These are phyloP conservation scores for Marchantia polymorpha DNA, from an alignment of 225 moss, liverwort and hornwort genomes.

Conservation along the genomic window DNA sequence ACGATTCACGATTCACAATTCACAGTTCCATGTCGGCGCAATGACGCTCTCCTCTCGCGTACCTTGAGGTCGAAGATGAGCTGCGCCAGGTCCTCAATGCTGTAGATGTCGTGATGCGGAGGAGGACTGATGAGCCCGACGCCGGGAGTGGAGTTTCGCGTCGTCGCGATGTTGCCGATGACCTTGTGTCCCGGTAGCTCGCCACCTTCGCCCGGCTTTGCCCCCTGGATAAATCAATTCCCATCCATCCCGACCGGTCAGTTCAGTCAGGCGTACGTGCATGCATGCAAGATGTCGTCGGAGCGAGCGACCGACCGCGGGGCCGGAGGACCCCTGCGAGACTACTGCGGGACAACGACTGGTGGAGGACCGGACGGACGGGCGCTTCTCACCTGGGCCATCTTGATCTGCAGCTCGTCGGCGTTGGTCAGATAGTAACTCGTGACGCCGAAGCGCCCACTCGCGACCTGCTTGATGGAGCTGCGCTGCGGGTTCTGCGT, in stretches of 20 bases:
- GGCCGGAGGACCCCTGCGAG: no score
- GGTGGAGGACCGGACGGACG: no score
- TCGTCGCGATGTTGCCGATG: constrained; percentile 64
- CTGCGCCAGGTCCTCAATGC: constrained; percentile 77
- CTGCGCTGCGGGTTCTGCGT: constrained; percentile 66
- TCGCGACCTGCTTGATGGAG: constrained; percentile 74
- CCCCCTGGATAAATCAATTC: constrained; percentile 67
- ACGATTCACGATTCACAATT: no score
- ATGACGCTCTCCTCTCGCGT: no score
- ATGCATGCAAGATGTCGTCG: no score
- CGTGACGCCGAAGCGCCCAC: constrained; percentile 75
- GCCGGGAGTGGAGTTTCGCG: constrained; percentile 66
- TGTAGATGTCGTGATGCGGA: constrained; percentile 81
- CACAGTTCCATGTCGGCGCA: no score
- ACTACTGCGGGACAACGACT: no score
- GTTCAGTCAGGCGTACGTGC: no score
- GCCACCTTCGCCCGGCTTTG: constrained; percentile 79
- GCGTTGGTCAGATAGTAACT: constrained; percentile 70
- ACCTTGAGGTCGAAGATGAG: constrained; percentile 80
- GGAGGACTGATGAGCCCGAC: constrained; percentile 80
- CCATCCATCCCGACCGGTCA: not conserved
- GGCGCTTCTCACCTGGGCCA: constrained; percentile 61
- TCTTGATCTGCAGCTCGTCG: constrained; percentile 79
- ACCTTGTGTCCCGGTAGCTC: constrained; percentile 76
- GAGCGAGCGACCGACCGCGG: no score